These are phyloP conservation scores for Verticillium zaregamsianum DNA, from an alignment of 2,329 filamentous ascomycete genomes.

Conservation along the genomic window DNA sequence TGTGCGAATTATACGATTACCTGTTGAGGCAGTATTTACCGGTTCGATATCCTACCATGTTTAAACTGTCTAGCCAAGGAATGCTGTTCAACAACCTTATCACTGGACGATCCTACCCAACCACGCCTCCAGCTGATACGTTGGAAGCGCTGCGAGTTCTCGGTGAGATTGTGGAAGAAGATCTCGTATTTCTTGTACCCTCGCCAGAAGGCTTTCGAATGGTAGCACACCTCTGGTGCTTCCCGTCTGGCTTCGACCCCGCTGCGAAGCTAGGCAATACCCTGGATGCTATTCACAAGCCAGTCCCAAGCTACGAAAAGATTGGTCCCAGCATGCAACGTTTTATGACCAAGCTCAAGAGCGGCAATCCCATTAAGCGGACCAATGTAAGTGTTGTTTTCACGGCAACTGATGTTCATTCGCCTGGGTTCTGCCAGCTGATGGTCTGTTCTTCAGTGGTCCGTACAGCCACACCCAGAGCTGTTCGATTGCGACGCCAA, in stretches of 20 bases:
- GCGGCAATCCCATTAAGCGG: slow-evolving; percentile 45
- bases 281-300: slow-evolving; percentile 44
- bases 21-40: slow-evolving; percentile 44
- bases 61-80: slow-evolving; percentile 15
- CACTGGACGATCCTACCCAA: slow-evolving; percentile 26
- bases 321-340: slow-evolving; percentile 52
- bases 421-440: neutral
- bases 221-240: slow-evolving; percentile 48
- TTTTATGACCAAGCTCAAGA: slow-evolving; percentile 43
- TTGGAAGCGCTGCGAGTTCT: slow-evolving; percentile 33
- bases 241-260: slow-evolving; percentile 49
- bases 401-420: neutral
- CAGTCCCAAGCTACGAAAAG: slow-evolving; percentile 51
- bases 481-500: slow-evolving; percentile 27
- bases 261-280: slow-evolving; percentile 43
- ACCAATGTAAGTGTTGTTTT: slow-evolving; percentile 36
- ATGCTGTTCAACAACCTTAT: slow-evolving; percentile 26
- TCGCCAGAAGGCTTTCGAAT: slow-evolving; percentile 36
- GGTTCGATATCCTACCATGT: slow-evolving; percentile 40
- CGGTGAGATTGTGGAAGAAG: slow-evolving; percentile 50
- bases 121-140: slow-evolving; percentile 21
- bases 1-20: slow-evolving; percentile 45
- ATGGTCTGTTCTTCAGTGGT: slow-evolving; percentile 34
- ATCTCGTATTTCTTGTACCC: slow-evolving; percentile 45
- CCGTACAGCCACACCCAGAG: slow-evolving; percentile 36